A percentile compares a stretch with the other conserved stretches of the same genome.
These are phyloP conservation scores for Plasmodium yoelii DNA, from an alignment of 169 alveolate genomes.

Conservation along the genomic window DNA sequence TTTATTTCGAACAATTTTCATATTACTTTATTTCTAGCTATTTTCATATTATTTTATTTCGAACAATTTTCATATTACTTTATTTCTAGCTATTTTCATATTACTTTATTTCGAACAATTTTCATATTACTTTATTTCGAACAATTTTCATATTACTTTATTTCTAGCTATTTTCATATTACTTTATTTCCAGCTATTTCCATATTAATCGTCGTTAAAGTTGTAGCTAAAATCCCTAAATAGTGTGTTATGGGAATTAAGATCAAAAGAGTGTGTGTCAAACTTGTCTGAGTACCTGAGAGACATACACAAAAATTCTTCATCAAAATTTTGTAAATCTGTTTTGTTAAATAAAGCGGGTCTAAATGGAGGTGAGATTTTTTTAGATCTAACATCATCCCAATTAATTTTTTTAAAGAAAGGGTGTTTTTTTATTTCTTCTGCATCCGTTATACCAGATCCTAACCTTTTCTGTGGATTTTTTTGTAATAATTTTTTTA, in stretches of 20 bases:
- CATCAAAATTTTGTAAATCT: slow-evolving; percentile 80
- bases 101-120: background rate
- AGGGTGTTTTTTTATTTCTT: slow-evolving; percentile 86
- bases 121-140: background rate
- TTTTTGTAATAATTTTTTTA: slow-evolving; percentile 85
- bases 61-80: too few species aligned
- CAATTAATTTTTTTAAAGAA: slow-evolving; percentile 88
- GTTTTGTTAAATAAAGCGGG: slow-evolving; percentile 80
- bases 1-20: too few species aligned
- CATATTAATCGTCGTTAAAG: background rate
- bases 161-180: too few species aligned
- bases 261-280: slow-evolving; percentile 3
- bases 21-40: background rate
- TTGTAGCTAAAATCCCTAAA: slow-evolving; percentile 55
- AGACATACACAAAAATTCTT: slow-evolving; percentile 60
- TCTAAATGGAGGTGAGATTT: slow-evolving; percentile 84
- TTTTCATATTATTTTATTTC: background rate
- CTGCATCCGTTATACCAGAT: slow-evolving; percentile 81
- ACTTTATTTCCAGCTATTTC: background rate
- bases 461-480: slow-evolving; percentile 90
- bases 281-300: slow-evolving; percentile 36
- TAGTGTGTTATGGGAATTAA: background rate
- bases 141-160: background rate
- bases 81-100: slow-evolving; percentile 16
- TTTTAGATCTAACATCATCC: slow-evolving; percentile 79